Evolutionary conservation across 2,329 filamentous ascomycete genomes (phyloP), one percentile per base, ranked within the genome.

Genomic region (Grosmannia clavigera): DNA sequence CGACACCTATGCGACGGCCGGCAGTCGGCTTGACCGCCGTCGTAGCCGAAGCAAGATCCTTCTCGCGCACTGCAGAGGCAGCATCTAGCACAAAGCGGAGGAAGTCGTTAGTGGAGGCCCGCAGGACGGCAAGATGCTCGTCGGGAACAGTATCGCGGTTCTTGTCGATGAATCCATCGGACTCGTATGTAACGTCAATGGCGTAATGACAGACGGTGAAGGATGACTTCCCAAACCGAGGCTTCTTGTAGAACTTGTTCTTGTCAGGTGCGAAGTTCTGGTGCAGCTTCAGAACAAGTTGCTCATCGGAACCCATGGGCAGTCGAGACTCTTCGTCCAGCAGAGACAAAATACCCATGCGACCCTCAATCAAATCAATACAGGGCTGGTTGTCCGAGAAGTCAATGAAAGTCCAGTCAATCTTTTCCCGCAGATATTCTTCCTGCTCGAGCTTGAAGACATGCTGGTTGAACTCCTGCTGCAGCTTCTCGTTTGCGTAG

Each of bases 131-230:
- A 85, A 99, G 89, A 71, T 97, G 94, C 76, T 99, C 94, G 70
- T 99, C 94, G 6, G 94, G 94, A 55, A 99, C 94, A 25, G 95
- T 99, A 73, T 99, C 94, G 72, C 94, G 85, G 74, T 99, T 99
- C 82, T 99, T 99, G 73, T 99, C 95, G 68, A 99, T 96, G 75
- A 99, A 99, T 55, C 94, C 94, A 67, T 99, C 94, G 1, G 92
- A 97, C 74, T 99, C 94, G 71, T 99, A 99, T 22, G 92, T 97
- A 67, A 99, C 94, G 69, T 99, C 94, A 60, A 99, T 81, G 58
- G 94, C 94, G 74, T 99, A 99, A 75, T 99, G 95, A 73, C 92
- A 97, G 64, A 99, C 92, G 9, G 94, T 97, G 76, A 99, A 99
- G 1, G 94, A 82, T 16, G 92, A 96, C 75, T 97, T 97, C 66